These are phyloP conservation scores for Globisporangium viniferum DNA, from an alignment of 352 stramenopile genomes.

Conservation along the genomic window DNA sequence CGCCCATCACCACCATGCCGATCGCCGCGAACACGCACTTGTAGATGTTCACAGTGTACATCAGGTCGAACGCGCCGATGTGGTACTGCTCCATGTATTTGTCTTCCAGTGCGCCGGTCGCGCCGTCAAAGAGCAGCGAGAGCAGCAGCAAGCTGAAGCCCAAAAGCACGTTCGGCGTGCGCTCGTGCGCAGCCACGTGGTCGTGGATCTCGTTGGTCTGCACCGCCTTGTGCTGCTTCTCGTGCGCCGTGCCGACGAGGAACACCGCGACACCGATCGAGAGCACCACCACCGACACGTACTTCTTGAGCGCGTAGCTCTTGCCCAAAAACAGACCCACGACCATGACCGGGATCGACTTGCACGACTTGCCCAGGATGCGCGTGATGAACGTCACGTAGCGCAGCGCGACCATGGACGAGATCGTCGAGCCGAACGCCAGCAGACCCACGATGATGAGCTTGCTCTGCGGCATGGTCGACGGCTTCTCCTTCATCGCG, in stretches of 20 bases:
- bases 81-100: constrained; percentile 82
- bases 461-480: constrained; percentile 69
- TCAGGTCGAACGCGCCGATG: constrained; percentile 81
- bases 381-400: constrained; percentile 87
- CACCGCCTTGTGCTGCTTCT: constrained; percentile 52
- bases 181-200: constrained; percentile 38
- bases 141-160: constrained; percentile 65
- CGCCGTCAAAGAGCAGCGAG: constrained; percentile 77
- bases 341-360: constrained; percentile 86
- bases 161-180: constrained; percentile 62
- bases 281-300: constrained; percentile 72
- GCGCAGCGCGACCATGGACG: constrained; percentile 78
- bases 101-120: constrained; percentile 76
- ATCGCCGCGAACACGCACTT: constrained; percentile 67
- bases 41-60: constrained; percentile 88
- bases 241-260: constrained; percentile 63
- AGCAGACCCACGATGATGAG: constrained; percentile 60
- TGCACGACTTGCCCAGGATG: constrained; percentile 86
- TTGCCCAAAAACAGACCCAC: constrained; percentile 72
- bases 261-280: constrained; percentile 76
- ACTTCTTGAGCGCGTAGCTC: constrained; percentile 80
- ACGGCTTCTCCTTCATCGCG: constrained; percentile 62
- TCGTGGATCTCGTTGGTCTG: constrained; percentile 46
- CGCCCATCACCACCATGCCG: constrained; percentile 70
- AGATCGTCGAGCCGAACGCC: constrained; percentile 77